Evolutionary conservation across 768 basidiomycete species (phyloP).

Genomic region (Leccinum variicolor): DNA sequence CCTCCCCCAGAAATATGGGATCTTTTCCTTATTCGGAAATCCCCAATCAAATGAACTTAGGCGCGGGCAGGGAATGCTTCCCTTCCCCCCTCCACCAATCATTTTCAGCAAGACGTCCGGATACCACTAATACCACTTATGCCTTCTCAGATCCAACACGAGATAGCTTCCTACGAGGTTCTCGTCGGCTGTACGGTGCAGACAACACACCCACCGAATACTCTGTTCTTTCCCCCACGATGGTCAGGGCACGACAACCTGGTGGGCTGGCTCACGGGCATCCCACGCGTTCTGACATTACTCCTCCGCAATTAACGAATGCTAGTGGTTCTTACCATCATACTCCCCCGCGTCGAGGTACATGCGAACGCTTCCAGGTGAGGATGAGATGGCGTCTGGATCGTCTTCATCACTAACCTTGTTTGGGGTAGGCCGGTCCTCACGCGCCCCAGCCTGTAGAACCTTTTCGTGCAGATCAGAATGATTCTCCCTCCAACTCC

Average conservation of each 20-base stretch:
- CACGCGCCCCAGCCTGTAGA: not conserved
- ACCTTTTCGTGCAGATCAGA: not conserved
- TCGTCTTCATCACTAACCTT: not conserved
- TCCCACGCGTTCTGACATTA: not conserved
- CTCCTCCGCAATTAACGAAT: not conserved
- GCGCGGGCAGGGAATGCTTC: not conserved
- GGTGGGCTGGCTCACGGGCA: not conserved
- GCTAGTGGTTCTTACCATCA: not conserved
- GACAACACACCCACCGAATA: not conserved
- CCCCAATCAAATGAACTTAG: not conserved
- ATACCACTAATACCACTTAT: not conserved
- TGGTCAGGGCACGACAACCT: not conserved
- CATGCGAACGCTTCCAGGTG: not conserved
- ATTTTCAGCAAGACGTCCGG: not conserved
- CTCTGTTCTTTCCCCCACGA: not conserved
- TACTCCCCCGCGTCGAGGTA: not conserved
- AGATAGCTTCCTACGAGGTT: not conserved
- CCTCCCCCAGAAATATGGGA: not conserved
- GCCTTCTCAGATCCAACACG: not conserved
- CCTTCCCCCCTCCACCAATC: not conserved
- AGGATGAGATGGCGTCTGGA: not conserved
- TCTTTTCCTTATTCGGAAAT: not conserved
- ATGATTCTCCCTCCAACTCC: not conserved
- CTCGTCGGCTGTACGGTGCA: not conserved
- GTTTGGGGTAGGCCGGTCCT: not conserved